A percentile compares a stretch with the other conserved stretches of the same genome.
These are phyloP conservation scores for Austroboletus niveus DNA, from an alignment of 1,284 basidiomycete species.

Conservation along the genomic window DNA sequence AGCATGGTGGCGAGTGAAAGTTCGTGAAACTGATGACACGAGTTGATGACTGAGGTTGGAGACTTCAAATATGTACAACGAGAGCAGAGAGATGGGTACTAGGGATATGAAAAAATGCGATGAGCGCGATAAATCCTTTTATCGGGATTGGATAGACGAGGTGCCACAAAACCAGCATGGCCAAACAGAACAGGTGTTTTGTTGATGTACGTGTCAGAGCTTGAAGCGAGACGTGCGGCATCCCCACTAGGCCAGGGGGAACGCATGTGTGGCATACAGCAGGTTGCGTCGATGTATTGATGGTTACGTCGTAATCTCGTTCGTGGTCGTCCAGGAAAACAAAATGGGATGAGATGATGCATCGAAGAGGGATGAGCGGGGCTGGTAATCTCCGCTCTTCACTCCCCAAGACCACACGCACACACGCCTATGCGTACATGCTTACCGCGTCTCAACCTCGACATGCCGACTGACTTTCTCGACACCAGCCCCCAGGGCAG, in stretches of 20 bases:
- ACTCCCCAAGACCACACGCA: conserved; percentile 1
- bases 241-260: neutral
- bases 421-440: neutral
- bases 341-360: conserved; percentile 1
- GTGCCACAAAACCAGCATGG: neutral
- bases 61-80: conserved; percentile 9
- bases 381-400: conserved; percentile 5
- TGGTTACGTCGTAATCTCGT: neutral
- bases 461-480: conserved; percentile 69
- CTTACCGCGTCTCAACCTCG: conserved; percentile 19
- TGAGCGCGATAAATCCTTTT: neutral
- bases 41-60: neutral
- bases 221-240: neutral
- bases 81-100: neutral
- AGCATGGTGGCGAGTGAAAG: neutral
- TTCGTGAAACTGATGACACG: neutral
- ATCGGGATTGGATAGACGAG: neutral
- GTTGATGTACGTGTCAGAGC: neutral
- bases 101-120: neutral
- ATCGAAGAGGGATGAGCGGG: conserved; percentile 9
- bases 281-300: too few species aligned
- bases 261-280: too few species aligned
- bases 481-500: conserved; percentile 58
- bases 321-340: neutral
- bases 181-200: neutral